Evolutionary conservation across 345 rosid species (phyloP).

Genomic region (Eucalyptus sideroxylon): DNA sequence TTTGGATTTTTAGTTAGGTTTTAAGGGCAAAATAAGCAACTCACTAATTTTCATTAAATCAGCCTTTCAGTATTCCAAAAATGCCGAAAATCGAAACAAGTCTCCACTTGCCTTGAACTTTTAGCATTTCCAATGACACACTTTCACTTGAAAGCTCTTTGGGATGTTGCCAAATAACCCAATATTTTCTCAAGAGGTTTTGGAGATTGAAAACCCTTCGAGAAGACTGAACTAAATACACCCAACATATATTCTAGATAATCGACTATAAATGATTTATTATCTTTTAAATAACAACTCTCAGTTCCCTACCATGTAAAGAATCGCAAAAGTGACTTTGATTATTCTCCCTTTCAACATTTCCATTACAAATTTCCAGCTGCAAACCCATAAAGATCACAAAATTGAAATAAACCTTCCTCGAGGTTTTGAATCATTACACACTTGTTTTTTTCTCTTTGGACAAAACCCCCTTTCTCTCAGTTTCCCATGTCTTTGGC

Average conservation of each 20-base stretch:
- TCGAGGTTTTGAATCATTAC: not conserved
- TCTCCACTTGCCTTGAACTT: no score
- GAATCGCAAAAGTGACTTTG: not conserved
- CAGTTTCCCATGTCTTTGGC: no score
- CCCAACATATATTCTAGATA: no score
- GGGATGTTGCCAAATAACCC: accelerated
- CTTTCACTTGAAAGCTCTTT: no score
- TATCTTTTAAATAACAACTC: not conserved
- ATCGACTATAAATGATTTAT: accelerated
- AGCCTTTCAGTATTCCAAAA: no score
- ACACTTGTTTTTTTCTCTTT: accelerated
- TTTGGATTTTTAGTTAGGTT: no score
- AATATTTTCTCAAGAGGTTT: no score
- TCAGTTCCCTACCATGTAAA: no score
- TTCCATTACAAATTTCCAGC: not conserved
- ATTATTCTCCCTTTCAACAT: not conserved
- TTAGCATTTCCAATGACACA: accelerated
- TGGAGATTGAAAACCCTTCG: accelerated
- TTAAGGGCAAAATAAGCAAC: no score
- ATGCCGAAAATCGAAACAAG: no score
- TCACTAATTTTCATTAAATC: no score
- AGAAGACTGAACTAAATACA: accelerated
- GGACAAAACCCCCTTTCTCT: no score
- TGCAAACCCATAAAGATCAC: not conserved
- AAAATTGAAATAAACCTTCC: not conserved